Conservation (phyloP, 257 asterid genomes). For the Solanum peruvianum region DNA sequence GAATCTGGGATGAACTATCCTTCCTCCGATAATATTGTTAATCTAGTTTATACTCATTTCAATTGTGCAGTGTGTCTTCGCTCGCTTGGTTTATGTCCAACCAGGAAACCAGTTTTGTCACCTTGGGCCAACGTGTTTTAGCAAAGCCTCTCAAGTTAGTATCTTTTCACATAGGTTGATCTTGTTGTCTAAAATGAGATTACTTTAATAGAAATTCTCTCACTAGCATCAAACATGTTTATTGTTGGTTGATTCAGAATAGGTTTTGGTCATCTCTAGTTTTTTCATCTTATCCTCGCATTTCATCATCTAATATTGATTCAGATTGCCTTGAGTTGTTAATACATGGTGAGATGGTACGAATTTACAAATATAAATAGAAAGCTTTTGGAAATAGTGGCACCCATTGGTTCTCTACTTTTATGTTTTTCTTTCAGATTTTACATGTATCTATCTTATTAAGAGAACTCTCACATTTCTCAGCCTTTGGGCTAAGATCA, state of each 20-base stretch:
- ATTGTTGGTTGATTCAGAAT: not conserved
- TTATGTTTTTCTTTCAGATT: not conserved
- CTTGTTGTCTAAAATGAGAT: not conserved
- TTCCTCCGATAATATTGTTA: not conserved
- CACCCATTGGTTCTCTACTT: not conserved
- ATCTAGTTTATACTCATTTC: not conserved
- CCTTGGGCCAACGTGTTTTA: constrained; percentile 96
- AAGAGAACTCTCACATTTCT: not conserved
- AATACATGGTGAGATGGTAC: not conserved
- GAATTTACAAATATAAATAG: not conserved
- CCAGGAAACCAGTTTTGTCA: constrained; percentile 98
- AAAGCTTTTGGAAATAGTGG: not conserved
- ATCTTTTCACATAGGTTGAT: not conserved
- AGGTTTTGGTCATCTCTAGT: not conserved
- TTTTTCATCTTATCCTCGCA: not conserved
- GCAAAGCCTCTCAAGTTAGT: constrained; percentile 95
- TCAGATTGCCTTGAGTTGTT: not conserved
- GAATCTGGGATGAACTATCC: not conserved
- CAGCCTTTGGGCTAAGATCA: not conserved
- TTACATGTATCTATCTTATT: not conserved
- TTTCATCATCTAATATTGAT: not conserved
- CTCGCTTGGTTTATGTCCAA: constrained; percentile 99
- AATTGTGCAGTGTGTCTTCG: constrained; percentile 84
- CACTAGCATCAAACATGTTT: not conserved
- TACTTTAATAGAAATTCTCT: not conserved